Conservation (phyloP, 768 basidiomycete genomes). For the Naganishia friedmannii region DNA sequence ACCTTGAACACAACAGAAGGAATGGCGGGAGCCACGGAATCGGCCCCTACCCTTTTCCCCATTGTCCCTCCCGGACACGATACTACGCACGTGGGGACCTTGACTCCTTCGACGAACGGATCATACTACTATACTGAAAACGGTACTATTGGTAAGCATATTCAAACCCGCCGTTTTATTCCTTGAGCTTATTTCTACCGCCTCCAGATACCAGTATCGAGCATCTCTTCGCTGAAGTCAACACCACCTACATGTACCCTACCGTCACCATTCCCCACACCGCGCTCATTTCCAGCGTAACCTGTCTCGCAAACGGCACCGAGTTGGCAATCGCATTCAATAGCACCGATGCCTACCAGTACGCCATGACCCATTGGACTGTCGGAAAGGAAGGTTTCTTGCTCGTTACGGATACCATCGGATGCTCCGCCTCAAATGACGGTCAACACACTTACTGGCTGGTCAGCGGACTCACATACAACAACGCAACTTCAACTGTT, state of each 20-base stretch:
- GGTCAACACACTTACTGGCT: conserved; percentile 27
- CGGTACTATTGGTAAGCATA: neutral
- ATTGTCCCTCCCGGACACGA: neutral
- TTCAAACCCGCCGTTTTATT: neutral
- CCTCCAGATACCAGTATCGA: neutral
- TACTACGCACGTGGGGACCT: neutral
- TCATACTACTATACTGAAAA: conserved; percentile 4
- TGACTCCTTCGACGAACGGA: neutral
- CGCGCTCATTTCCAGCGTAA: conserved; percentile 14
- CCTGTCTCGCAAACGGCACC: conserved; percentile 18
- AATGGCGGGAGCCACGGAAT: neutral
- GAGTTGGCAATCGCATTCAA: conserved; percentile 13
- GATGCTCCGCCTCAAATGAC: conserved; percentile 21
- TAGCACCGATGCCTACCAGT: conserved; percentile 14
- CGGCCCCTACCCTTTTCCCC: neutral
- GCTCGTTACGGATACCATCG: conserved; percentile 24
- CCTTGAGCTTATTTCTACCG: neutral
- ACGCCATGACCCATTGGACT: conserved; percentile 6
- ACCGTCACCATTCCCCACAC: conserved; percentile 28
- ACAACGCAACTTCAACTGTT: conserved; percentile 5
- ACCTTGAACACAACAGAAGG: neutral
- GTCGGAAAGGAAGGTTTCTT: conserved; percentile 10
- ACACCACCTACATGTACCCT: conserved; percentile 27
- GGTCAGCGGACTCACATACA: conserved; percentile 16
- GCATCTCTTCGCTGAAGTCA: conserved; percentile 29